A percentile compares a stretch with the other conserved stretches of the same genome.
Evolutionary conservation across 345 rosid genomes (phyloP).

Genomic region (Aquilaria sinensis): DNA sequence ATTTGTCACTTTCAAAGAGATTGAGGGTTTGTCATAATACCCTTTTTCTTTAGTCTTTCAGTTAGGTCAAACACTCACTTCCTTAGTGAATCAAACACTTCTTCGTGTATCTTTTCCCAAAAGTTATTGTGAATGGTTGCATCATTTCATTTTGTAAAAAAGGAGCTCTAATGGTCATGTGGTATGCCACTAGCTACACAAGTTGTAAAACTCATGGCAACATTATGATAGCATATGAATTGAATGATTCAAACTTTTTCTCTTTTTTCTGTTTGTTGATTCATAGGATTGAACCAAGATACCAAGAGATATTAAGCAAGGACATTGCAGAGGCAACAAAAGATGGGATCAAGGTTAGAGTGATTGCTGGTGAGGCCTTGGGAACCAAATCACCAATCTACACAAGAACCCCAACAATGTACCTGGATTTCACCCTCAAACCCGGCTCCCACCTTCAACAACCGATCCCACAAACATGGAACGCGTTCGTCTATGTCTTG

Average conservation of each 20-base stretch:
- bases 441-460: conserved; percentile 64
- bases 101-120: conserved; percentile 2
- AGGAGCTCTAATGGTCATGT: conserved; percentile 12
- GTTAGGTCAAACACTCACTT: too few relatives aligned
- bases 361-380: conserved; percentile 83
- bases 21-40: too few relatives aligned
- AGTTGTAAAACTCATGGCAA: conserved; percentile 8
- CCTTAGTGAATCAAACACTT: conserved; percentile 8
- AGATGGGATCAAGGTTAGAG: conserved; percentile 64
- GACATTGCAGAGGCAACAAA: conserved; percentile 55
- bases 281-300: conserved; percentile 75
- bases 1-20: too few relatives aligned
- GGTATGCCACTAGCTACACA: conserved; percentile 14
- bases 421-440: conserved; percentile 68
- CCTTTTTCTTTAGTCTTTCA: too few relatives aligned
- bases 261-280: neutral
- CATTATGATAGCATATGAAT: neutral
- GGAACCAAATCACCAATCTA: conserved; percentile 65
- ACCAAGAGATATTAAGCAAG: conserved; percentile 63
- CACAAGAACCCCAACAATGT: conserved; percentile 93
- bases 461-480: conserved; percentile 58
- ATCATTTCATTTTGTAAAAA: conserved; percentile 2
- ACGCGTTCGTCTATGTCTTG: conserved; percentile 60
- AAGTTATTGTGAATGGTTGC: conserved; percentile 15
- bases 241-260: neutral